Evolutionary conservation across 805 yeast genomes (phyloP).

Genomic region (Tetrapisispora taiwanensis): DNA sequence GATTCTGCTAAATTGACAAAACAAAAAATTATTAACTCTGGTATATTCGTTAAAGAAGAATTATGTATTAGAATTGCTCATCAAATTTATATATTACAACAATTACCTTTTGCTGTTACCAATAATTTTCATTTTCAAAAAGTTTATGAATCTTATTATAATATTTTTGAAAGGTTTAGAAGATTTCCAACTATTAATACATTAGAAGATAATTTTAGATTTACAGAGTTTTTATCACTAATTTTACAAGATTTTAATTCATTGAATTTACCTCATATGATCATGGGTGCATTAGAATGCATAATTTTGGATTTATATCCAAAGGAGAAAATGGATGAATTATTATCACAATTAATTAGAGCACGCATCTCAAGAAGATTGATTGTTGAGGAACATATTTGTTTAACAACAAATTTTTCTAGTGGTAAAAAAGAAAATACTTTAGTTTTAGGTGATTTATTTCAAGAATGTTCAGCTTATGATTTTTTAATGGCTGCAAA

Average conservation of each 20-base stretch:
- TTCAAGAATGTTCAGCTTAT: constrained; percentile 64
- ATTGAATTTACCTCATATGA: constrained; percentile 71
- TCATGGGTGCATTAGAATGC: constrained; percentile 88
- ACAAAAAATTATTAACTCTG: constrained; percentile 70
- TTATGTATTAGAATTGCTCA: constrained; percentile 76
- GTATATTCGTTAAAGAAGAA: constrained; percentile 81
- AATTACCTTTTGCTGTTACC: constrained; percentile 71
- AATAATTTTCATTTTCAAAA: constrained; percentile 78
- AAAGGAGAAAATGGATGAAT: constrained; percentile 52
- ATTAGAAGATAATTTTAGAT: constrained; percentile 63
- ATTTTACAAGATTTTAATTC: constrained; percentile 70
- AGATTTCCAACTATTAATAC: constrained; percentile 57
- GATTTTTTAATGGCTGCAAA: constrained; percentile 54
- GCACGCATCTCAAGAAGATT: constrained; percentile 85
- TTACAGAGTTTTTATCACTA: constrained; percentile 52
- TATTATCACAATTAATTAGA: constrained; percentile 68
- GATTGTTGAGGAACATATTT: constrained; percentile 82
- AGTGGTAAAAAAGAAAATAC: constrained; percentile 32
- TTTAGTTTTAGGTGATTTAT: constrained; percentile 69
- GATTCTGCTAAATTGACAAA: constrained; percentile 46
- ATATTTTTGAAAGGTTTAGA: constrained; percentile 78
- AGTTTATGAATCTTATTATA: constrained; percentile 82
- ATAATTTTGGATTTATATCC: constrained; percentile 50
- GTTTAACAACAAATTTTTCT: constrained; percentile 57
- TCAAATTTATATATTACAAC: constrained; percentile 69